These are phyloP conservation scores for Trichoderma gracile DNA, from an alignment of 2,329 filamentous ascomycete genomes.

Conservation along the genomic window DNA sequence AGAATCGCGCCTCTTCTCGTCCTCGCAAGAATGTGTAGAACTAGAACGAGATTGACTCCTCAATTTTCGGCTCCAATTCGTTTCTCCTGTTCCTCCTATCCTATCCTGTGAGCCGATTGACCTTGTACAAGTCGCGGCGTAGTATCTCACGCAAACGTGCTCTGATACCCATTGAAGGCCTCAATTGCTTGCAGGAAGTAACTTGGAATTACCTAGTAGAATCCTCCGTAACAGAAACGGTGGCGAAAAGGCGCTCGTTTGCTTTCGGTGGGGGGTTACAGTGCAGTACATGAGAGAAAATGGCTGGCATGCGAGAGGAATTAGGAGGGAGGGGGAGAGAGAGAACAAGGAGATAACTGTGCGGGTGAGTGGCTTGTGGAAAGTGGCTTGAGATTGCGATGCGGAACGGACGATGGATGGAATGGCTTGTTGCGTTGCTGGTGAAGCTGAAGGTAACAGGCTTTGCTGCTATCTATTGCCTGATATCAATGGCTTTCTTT, in stretches of 20 bases:
- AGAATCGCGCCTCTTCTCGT: no score
- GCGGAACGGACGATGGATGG: not conserved
- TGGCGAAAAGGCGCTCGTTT: not conserved
- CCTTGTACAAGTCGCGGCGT: not conserved
- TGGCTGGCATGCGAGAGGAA: no score
- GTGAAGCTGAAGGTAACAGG: not conserved
- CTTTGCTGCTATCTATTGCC: no score
- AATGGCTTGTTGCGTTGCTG: not conserved
- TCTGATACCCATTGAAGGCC: not conserved
- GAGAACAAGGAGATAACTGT: slow-evolving; percentile 9
- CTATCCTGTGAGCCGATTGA: no score
- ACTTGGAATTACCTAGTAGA: not conserved
- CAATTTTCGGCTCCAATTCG: no score
- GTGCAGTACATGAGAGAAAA: no score
- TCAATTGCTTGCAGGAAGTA: not conserved
- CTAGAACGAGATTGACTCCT: no score
- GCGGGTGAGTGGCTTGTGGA: slow-evolving; percentile 17
- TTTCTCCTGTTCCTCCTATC: no score
- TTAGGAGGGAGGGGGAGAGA: not conserved
- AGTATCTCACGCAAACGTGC: not conserved
- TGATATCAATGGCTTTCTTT: not conserved
- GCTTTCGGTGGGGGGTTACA: no score
- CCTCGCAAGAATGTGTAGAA: no score
- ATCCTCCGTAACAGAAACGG: not conserved
- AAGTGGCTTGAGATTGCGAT: not conserved